Conservation (phyloP, 1,284 basidiomycete species). For the Melampsora larici-populina region DNA sequence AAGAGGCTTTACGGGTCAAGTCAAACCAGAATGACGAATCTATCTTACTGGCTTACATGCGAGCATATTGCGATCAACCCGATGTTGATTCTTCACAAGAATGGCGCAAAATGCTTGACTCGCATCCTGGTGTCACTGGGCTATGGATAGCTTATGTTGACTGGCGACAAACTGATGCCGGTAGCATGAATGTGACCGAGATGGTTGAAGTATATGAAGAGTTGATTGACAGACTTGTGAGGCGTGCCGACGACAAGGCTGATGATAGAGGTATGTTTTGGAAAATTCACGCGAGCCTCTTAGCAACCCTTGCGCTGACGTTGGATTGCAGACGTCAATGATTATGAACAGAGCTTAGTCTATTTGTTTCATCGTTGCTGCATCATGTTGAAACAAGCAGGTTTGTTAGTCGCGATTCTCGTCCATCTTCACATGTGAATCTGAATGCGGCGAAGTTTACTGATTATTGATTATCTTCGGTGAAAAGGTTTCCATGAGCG, state of each 20-base stretch:
- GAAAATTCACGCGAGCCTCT: neutral
- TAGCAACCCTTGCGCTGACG: slow-evolving; percentile 49
- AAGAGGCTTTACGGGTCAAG: slow-evolving; percentile 14
- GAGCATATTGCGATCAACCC: slow-evolving; percentile 36
- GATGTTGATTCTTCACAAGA: slow-evolving; percentile 29
- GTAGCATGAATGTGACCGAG: slow-evolving; percentile 27
- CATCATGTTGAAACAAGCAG: slow-evolving; percentile 69
- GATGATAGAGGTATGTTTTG: slow-evolving; percentile 1
- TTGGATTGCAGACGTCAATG: slow-evolving; percentile 57
- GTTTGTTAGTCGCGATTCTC: slow-evolving; percentile 57
- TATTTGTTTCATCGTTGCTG: slow-evolving; percentile 60
- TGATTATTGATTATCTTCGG: neutral
- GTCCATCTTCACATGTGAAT: neutral
- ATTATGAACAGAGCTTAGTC: slow-evolving; percentile 64
- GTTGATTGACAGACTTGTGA: slow-evolving; percentile 36
- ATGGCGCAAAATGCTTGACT: slow-evolving; percentile 36
- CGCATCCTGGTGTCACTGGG: slow-evolving; percentile 23
- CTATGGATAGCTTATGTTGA: slow-evolving; percentile 42
- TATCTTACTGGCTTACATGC: slow-evolving; percentile 33
- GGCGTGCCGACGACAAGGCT: slow-evolving; percentile 17
- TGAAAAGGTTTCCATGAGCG: slow-evolving; percentile 57
- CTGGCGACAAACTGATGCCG: slow-evolving; percentile 40
- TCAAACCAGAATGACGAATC: slow-evolving; percentile 27
- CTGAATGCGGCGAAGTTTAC: neutral
- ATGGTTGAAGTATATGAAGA: slow-evolving; percentile 43